A percentile compares a stretch with the other conserved stretches of the same genome.
phyloP scores from a whole-genome alignment of 495 filamentous ascomycete genomes.

The Penicillium silybi region DNA sequence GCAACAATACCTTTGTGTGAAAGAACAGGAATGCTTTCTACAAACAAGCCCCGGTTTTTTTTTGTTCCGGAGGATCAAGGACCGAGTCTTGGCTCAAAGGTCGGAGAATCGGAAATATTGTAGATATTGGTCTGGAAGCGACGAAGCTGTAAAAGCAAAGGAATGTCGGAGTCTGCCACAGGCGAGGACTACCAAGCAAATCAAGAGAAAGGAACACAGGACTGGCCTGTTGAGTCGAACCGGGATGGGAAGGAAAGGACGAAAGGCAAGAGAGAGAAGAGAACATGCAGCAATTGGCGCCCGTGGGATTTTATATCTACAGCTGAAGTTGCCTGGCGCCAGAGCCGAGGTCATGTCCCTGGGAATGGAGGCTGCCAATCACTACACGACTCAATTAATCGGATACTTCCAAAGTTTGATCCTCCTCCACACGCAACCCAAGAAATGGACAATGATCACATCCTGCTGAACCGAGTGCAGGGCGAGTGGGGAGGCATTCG shows the following conservation, averaged over 20 bases:
- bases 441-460: background rate
- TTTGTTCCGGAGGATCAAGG: background rate
- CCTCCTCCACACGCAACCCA: slow-evolving; percentile 10
- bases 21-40: slow-evolving; percentile 5
- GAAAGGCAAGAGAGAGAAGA: slow-evolving; percentile 18
- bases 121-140: background rate
- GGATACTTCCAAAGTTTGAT: slow-evolving; percentile 20
- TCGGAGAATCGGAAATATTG: background rate
- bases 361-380: background rate
- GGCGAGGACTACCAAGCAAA: slow-evolving; percentile 27
- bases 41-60: slow-evolving; percentile 9
- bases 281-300: slow-evolving; percentile 11
- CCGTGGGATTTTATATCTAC: slow-evolving; percentile 22
- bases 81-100: background rate
- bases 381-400: slow-evolving; percentile 12
- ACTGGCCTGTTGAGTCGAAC: slow-evolving; percentile 38
- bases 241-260: slow-evolving; percentile 18
- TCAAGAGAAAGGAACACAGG: slow-evolving; percentile 33
- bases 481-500: slow-evolving; percentile 9
- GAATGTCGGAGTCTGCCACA: slow-evolving; percentile 36
- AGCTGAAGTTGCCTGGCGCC: background rate
- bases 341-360: background rate
- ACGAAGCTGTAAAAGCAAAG: slow-evolving; percentile 11
- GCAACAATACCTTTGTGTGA: slow-evolving; percentile 19
- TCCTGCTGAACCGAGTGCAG: background rate